Conservation (phyloP, 768 basidiomycete species). For the Xerocomellus amylosporus region DNA sequence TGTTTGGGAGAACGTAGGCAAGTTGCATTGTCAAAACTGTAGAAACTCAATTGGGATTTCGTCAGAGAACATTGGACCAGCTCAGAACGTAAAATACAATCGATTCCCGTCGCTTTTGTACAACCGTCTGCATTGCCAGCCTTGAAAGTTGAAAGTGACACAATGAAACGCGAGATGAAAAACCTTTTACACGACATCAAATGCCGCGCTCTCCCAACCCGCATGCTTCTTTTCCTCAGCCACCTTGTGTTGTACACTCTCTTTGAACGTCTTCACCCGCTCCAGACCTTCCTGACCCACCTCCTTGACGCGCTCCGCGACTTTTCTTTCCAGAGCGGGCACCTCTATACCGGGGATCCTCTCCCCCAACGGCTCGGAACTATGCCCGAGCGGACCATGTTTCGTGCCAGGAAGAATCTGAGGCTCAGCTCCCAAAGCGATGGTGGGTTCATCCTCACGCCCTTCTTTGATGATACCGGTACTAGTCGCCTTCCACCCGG, state of each 20-base stretch:
- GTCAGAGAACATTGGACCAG: too few relatives aligned
- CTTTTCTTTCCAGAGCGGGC: neutral
- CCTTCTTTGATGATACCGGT: conserved; percentile 62
- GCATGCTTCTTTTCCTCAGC: conserved; percentile 33
- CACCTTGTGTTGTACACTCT: conserved; percentile 42
- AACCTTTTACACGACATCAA: conserved; percentile 33
- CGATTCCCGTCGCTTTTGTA: too few relatives aligned
- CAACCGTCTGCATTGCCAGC: too few relatives aligned
- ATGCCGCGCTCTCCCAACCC: conserved; percentile 53
- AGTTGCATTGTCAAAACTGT: neutral
- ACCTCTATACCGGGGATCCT: conserved; percentile 1
- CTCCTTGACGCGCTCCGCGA: conserved; percentile 37
- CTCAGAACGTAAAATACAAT: too few relatives aligned
- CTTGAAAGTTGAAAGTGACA: neutral
- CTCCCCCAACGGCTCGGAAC: conserved; percentile 37
- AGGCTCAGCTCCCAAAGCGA: conserved; percentile 72
- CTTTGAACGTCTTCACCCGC: conserved; percentile 42
- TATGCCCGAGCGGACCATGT: conserved; percentile 60
- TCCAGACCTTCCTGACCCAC: conserved; percentile 33
- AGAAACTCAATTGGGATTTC: neutral
- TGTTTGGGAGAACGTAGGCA: neutral
- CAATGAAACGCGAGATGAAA: neutral
- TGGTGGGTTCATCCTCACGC: conserved; percentile 29
- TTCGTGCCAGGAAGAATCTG: conserved; percentile 70
- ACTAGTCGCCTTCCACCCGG: conserved; percentile 55